Evolutionary conservation across 768 basidiomycete genomes (phyloP).

Genomic region (Auriscalpium orientale): DNA sequence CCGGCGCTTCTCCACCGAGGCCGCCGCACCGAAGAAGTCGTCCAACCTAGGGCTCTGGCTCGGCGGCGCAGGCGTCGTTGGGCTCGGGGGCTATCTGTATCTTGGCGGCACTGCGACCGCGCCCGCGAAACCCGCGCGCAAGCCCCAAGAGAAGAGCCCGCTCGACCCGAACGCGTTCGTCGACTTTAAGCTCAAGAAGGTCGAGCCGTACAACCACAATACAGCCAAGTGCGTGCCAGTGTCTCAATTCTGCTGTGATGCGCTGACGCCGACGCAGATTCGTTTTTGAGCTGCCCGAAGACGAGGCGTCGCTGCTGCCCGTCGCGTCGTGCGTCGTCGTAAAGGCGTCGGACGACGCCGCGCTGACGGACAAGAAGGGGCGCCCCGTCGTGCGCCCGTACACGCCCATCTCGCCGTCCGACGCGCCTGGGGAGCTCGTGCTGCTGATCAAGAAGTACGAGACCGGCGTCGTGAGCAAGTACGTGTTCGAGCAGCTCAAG

Average conservation of each 20-base stretch:
- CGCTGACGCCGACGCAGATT: conserved; percentile 38
- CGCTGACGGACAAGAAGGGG: conserved; percentile 66
- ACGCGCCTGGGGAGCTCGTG: conserved; percentile 64
- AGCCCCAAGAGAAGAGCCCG: conserved; percentile 53
- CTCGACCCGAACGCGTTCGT: conserved; percentile 70
- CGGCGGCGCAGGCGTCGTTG: conserved; percentile 34
- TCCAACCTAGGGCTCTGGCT: conserved; percentile 43
- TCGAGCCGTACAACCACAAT: conserved; percentile 92
- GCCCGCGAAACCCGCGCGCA: conserved; percentile 14
- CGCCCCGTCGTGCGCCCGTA: conserved; percentile 88
- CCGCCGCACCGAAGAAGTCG: conserved; percentile 33
- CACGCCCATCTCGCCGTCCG: conserved; percentile 81
- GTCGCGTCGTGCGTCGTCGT: conserved; percentile 75
- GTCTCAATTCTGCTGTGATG: neutral
- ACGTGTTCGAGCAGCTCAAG: conserved; percentile 67
- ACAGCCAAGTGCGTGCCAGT: conserved; percentile 52
- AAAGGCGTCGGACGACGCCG: conserved; percentile 61
- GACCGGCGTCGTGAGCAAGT: conserved; percentile 73
- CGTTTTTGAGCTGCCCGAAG: conserved; percentile 72
- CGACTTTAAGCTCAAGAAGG: conserved; percentile 75
- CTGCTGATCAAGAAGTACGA: conserved; percentile 86
- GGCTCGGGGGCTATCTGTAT: conserved; percentile 40
- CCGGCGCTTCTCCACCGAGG: conserved; percentile 41
- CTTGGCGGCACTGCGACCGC: conserved; percentile 27
- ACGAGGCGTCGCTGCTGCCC: conserved; percentile 70